These are phyloP conservation scores for Seiridium cupressi DNA, from an alignment of 2,329 filamentous ascomycete species.

Conservation along the genomic window DNA sequence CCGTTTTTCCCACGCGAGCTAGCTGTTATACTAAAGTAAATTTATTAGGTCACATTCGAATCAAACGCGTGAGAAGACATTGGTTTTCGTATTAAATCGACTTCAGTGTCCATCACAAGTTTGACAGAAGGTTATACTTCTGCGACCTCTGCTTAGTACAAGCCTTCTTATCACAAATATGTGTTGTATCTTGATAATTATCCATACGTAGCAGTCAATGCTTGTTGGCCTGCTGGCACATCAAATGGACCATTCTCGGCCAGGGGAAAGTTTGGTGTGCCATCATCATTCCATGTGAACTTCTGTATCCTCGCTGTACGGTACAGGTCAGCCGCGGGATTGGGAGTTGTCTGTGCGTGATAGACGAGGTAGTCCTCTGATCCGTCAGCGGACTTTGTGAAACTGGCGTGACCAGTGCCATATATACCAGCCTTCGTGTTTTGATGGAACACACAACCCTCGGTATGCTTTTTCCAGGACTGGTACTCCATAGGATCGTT, in stretches of 20 bases:
- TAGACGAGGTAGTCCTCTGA: slow-evolving; percentile 32
- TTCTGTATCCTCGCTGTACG: slow-evolving; percentile 31
- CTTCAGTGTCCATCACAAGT: no score
- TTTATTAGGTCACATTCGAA: no score
- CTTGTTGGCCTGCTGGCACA: slow-evolving; percentile 28
- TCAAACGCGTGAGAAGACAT: no score
- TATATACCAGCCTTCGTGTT: slow-evolving; percentile 30
- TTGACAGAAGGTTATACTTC: no score
- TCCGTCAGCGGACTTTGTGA: slow-evolving; percentile 30
- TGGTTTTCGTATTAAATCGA: no score
- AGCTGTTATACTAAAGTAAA: no score
- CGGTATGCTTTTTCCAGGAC: slow-evolving; percentile 31
- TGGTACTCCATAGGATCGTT: slow-evolving; percentile 34
- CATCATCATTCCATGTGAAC: slow-evolving; percentile 32
- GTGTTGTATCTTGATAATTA: no score
- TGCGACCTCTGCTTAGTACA: no score
- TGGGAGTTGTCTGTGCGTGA: slow-evolving; percentile 31
- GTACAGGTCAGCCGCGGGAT: slow-evolving; percentile 28
- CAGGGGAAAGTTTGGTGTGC: slow-evolving; percentile 29
- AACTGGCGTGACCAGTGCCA: slow-evolving; percentile 33
- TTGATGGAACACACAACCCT: slow-evolving; percentile 33
- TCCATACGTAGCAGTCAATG: not conserved
- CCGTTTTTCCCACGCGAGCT: no score
- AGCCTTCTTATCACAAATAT: no score
- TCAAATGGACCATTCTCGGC: slow-evolving; percentile 32